Evolutionary conservation across 306 rosid species (phyloP).

Genomic region (Glycine soja): DNA sequence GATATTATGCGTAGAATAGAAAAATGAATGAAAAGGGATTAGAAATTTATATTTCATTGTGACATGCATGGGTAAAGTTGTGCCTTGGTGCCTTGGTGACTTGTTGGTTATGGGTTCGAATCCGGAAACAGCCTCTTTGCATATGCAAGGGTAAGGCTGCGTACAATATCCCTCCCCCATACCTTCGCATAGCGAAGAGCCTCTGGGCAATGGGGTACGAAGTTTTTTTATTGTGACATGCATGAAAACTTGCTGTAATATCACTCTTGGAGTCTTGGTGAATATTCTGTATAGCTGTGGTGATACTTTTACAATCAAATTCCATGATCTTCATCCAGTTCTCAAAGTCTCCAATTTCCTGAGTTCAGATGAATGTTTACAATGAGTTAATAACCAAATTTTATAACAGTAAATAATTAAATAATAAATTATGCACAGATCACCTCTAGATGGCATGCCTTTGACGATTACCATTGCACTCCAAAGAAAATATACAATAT

Average conservation of each 20-base stretch:
- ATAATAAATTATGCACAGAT: not conserved
- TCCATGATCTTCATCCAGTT: conserved; percentile 75
- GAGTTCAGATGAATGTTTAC: conserved; percentile 1
- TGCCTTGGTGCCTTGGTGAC: no score
- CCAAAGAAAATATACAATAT: conserved; percentile 16
- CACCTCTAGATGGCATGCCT: conserved; percentile 3
- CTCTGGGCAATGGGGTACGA: no score
- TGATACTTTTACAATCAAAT: conserved; percentile 69
- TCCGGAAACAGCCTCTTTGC: no score
- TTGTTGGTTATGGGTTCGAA: no score
- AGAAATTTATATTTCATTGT: conserved; percentile 37
- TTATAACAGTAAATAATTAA: not conserved
- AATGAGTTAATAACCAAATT: conserved; percentile 5
- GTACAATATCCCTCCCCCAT: no score
- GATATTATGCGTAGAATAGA: conserved; percentile 5
- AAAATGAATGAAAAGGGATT: conserved; percentile 34
- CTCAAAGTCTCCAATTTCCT: conserved; percentile 85
- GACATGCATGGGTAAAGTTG: conserved; percentile 31
- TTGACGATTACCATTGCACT: not conserved
- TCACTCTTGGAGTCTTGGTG: conserved; percentile 66
- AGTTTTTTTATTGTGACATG: conserved; percentile 40
- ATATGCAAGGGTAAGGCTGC: no score
- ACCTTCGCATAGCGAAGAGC: no score
- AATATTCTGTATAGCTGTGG: conserved; percentile 67
- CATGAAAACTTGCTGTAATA: conserved; percentile 38